Conservation (phyloP, 192 early-diverging fungal species). For the Tieghemiomyces parasiticus region DNA sequence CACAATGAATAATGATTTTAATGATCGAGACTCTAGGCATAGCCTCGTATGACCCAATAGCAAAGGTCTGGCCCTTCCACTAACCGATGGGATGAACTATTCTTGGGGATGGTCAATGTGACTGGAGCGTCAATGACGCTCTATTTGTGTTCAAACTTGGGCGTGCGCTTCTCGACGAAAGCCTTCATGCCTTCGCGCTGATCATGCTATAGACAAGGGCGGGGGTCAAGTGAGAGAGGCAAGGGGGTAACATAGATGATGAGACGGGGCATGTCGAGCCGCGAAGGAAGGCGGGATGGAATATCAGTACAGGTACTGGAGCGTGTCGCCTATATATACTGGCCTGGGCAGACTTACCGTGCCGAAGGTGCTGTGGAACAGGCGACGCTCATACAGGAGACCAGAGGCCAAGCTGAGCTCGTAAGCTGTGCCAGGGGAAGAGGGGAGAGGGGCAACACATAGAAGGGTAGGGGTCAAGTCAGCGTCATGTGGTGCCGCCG, state of each 20-base stretch:
- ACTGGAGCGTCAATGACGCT: too few species aligned
- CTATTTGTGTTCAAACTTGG: conserved; percentile 75
- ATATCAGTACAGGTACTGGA: neutral
- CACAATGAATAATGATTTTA: too few species aligned
- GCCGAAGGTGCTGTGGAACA: conserved; percentile 87
- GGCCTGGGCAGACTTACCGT: conserved; percentile 32
- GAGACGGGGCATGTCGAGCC: neutral
- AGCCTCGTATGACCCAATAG: too few species aligned
- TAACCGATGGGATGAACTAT: too few species aligned
- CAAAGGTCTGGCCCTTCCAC: too few species aligned
- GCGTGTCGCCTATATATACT: neutral
- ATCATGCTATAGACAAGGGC: conserved; percentile 38
- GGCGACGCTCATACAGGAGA: conserved; percentile 76
- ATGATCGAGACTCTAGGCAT: too few species aligned
- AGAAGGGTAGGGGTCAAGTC: too few species aligned
- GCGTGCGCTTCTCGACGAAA: conserved; percentile 82
- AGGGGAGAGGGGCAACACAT: too few species aligned
- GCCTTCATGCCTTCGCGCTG: conserved; percentile 95
- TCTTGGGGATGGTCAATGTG: too few species aligned
- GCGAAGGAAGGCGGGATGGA: neutral
- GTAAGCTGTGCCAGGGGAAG: conserved; percentile 51
- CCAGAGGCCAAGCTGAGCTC: conserved; percentile 77
- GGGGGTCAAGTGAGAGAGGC: neutral
- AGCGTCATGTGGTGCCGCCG: too few species aligned
- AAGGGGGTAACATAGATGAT: conserved; percentile 11